These are phyloP conservation scores for Schizochytrium sp. DNA, from an alignment of 108 stramenopile genomes.

Conservation along the genomic window DNA sequence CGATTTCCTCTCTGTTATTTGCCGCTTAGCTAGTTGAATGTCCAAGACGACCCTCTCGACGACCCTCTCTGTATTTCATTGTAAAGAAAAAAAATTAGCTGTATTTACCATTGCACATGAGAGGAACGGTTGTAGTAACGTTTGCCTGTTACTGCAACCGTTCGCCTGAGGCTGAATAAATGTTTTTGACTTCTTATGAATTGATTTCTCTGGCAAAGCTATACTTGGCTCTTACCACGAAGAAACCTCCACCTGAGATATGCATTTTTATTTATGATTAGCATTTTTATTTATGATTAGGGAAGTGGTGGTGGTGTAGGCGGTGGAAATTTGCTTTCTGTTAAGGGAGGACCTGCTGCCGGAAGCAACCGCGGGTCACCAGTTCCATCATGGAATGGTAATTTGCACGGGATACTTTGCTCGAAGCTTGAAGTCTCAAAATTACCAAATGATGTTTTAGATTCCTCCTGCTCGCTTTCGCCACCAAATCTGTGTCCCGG, in stretches of 20 bases:
- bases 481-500: not conserved
- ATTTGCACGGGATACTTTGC: not conserved
- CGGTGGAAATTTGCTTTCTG: not conserved
- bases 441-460: not conserved
- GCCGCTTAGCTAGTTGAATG: not conserved
- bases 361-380: slow-evolving; percentile 23
- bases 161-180: no score
- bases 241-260: not conserved
- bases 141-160: no score
- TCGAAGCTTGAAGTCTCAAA: not conserved
- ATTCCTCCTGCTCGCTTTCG: not conserved
- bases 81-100: no score
- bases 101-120: no score
- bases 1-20: not conserved
- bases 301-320: slow-evolving; percentile 6
- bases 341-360: not conserved
- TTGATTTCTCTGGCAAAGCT: not conserved
- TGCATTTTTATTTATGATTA: not conserved
- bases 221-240: not conserved
- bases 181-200: no score
- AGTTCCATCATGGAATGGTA: not conserved
- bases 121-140: no score
- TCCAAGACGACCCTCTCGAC: no score
- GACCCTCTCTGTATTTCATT: not conserved
- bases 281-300: not conserved